A percentile compares a stretch with the other conserved stretches of the same genome.
Conservation (phyloP, 2,329 filamentous ascomycete species). For the Apiospora pterosperma region DNA sequence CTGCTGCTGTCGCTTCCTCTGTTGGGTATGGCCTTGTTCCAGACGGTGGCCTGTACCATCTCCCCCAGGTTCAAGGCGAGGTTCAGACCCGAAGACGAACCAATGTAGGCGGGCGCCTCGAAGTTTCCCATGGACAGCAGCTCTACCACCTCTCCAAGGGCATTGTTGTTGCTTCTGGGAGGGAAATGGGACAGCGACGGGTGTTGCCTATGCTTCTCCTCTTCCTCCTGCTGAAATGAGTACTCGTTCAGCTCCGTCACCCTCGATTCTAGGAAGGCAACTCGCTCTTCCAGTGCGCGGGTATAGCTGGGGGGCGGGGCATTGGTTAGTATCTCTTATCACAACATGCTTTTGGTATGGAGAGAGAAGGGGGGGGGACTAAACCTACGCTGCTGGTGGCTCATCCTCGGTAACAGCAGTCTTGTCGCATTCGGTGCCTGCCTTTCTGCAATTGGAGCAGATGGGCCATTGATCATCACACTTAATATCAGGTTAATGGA, state of each 20-base stretch:
- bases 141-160: conserved; percentile 41
- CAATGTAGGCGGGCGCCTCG: conserved; percentile 46
- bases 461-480: conserved; percentile 41
- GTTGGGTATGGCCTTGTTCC: conserved; percentile 44
- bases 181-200: background rate
- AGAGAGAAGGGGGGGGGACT: conserved; percentile 5
- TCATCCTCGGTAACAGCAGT: conserved; percentile 35
- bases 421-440: conserved; percentile 39
- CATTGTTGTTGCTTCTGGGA: conserved; percentile 16
- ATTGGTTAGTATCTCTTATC: background rate
- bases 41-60: conserved; percentile 51
- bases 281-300: conserved; percentile 36
- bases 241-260: conserved; percentile 15
- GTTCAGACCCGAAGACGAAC: conserved; percentile 45
- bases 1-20: conserved; percentile 5
- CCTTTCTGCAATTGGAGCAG: conserved; percentile 41
- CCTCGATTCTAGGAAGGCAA: conserved; percentile 36
- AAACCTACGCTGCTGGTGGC: conserved; percentile 30
- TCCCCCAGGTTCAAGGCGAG: conserved; percentile 47
- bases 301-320: conserved; percentile 31
- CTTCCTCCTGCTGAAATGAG: conserved; percentile 3
- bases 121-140: conserved; percentile 41
- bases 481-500: conserved; percentile 18
- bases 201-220: background rate
- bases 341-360: background rate